Conservation (phyloP, 192 early-diverging fungal genomes). For the Jimgerdemannia lactiflua region DNA sequence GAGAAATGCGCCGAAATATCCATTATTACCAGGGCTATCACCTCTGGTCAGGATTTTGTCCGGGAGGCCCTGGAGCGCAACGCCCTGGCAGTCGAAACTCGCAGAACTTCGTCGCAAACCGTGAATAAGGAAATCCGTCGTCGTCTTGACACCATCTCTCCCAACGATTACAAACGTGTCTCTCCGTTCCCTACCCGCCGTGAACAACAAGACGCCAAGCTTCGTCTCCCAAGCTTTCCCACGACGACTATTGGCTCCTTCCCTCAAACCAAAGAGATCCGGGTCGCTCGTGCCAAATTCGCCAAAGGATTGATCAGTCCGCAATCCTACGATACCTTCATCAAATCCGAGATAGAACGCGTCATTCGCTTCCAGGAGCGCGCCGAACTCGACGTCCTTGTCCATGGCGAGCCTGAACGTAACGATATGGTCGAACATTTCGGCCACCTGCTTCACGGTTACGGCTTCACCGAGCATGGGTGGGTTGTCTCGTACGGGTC, state of each 20-base stretch:
- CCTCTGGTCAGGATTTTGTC: constrained; percentile 56
- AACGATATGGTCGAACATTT: constrained; percentile 97
- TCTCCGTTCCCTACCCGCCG: constrained; percentile 72
- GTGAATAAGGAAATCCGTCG: constrained; percentile 80
- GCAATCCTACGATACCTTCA: constrained; percentile 74
- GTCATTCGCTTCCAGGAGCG: constrained; percentile 89
- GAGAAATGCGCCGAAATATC: constrained; percentile 90
- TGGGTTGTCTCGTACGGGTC: constrained; percentile 98
- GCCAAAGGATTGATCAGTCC: constrained; percentile 76
- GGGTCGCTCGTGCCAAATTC: constrained; percentile 85
- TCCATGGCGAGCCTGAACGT: constrained; percentile 98
- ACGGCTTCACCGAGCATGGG: constrained; percentile 93
- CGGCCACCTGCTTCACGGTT: constrained; percentile 92
- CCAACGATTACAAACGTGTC: constrained; percentile 72
- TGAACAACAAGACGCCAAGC: constrained; percentile 65
- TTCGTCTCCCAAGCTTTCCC: constrained; percentile 89
- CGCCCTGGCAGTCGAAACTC: constrained; percentile 60
- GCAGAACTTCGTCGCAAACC: constrained; percentile 77
- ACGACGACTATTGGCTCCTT: constrained; percentile 98
- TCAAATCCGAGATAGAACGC: constrained; percentile 82
- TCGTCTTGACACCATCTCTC: constrained; percentile 61
- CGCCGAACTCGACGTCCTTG: constrained; percentile 89
- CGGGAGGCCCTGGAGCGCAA: constrained; percentile 69
- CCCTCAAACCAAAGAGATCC: constrained; percentile 98
- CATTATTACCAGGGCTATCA: constrained; percentile 58